Conservation (phyloP, 2,329 filamentous ascomycete species). For the Xylaria sp. region DNA sequence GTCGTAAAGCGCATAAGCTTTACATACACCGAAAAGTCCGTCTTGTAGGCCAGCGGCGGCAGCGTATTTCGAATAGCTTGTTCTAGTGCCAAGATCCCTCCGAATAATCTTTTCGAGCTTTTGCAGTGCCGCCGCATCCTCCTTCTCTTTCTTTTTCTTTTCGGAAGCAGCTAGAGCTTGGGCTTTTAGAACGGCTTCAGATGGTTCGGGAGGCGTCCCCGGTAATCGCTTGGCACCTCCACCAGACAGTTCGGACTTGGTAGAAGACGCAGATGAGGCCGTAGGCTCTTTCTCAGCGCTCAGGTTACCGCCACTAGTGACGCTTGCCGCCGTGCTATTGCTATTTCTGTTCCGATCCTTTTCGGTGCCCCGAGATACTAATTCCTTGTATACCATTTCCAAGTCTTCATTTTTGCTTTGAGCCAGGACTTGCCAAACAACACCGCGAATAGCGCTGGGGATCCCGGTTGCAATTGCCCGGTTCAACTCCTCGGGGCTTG, state of each 20-base stretch:
- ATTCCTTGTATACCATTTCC: conserved; percentile 84
- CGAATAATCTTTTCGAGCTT: conserved; percentile 93
- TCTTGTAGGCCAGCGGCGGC: conserved; percentile 92
- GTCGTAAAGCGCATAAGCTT: conserved; percentile 95
- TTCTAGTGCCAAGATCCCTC: conserved; percentile 88
- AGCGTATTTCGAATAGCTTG: conserved; percentile 96
- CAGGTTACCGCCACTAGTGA: conserved; percentile 64
- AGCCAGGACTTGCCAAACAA: conserved; percentile 97
- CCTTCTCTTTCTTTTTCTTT: conserved; percentile 80
- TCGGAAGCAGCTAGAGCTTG: conserved; percentile 72
- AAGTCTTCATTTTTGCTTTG: conserved; percentile 94
- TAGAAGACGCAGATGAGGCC: conserved; percentile 83
- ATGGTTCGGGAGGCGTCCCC: conserved; percentile 68
- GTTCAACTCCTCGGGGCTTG: conserved; percentile 89
- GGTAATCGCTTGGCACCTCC: conserved; percentile 64
- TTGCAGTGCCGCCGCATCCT: conserved; percentile 76
- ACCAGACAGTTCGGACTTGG: conserved; percentile 80
- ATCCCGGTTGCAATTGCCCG: conserved; percentile 92
- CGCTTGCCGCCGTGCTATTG: conserved; percentile 62
- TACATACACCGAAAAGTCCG: conserved; percentile 93
- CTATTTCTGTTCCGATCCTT: conserved; percentile 75
- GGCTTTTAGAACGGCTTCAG: conserved; percentile 72
- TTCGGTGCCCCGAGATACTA: conserved; percentile 82
- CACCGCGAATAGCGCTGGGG: conserved; percentile 93
- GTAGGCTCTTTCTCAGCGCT: conserved; percentile 73